These are phyloP conservation scores for Cyberlindnera saturnus DNA, from an alignment of 805 yeast species.

Conservation along the genomic window DNA sequence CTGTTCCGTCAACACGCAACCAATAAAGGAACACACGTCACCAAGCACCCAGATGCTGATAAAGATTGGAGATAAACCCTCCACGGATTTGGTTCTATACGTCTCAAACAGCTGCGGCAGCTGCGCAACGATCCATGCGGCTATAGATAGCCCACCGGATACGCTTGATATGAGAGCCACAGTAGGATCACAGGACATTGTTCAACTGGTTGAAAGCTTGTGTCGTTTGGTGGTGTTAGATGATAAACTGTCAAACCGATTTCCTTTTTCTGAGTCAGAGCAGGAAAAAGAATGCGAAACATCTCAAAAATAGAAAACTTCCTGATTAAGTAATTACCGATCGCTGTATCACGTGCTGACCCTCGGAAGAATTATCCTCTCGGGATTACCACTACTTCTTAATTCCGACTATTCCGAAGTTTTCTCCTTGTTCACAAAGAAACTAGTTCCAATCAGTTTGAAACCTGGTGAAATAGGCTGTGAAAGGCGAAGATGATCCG, in stretches of 20 bases:
- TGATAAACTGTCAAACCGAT: not conserved
- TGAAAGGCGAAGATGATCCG: too few relatives aligned
- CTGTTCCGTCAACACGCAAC: conserved; percentile 73
- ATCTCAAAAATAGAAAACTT: too few relatives aligned
- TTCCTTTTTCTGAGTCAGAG: not conserved
- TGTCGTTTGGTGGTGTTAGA: not conserved
- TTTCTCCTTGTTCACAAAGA: too few relatives aligned
- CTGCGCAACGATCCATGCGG: conserved; percentile 42
- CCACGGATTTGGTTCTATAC: conserved; percentile 50
- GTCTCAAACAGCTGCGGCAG: conserved; percentile 55
- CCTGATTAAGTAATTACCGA: too few relatives aligned
- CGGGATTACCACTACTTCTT: too few relatives aligned
- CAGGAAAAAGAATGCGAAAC: too few relatives aligned
- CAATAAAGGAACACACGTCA: conserved; percentile 48
- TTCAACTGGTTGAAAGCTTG: too few relatives aligned
- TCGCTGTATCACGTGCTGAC: too few relatives aligned
- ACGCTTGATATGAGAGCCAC: conserved; percentile 24
- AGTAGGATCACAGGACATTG: conserved; percentile 9
- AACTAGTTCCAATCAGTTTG: too few relatives aligned
- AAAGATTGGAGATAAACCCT: conserved; percentile 49
- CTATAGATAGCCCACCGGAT: conserved; percentile 39
- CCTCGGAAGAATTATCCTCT: too few relatives aligned
- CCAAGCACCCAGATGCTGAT: conserved; percentile 40
- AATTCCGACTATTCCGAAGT: too few relatives aligned
- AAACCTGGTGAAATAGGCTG: too few relatives aligned